Evolutionary conservation across 1,284 basidiomycete species (phyloP).

Genomic region (Cryptococcus wingfieldii): DNA sequence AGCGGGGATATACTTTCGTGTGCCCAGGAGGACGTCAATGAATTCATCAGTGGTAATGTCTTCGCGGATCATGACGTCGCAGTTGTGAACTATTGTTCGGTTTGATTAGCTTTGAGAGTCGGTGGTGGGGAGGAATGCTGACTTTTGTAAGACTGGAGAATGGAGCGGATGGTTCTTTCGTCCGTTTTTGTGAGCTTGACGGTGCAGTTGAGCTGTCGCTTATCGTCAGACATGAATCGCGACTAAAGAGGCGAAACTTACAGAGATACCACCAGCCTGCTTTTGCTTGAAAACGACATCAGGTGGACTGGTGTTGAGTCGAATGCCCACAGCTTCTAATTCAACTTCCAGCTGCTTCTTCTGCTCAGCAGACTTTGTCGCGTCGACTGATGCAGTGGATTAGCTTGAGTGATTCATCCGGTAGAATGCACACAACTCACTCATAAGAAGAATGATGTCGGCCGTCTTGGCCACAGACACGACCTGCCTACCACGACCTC

Average conservation of each 20-base stretch:
- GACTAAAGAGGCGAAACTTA: constrained; percentile 50
- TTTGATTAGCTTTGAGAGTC: not conserved
- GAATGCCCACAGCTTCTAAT: constrained; percentile 92
- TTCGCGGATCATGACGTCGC: constrained; percentile 94
- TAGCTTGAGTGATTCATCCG: not conserved
- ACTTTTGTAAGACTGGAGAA: constrained; percentile 74
- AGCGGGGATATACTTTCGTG: constrained; percentile 90
- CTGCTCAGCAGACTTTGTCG: constrained; percentile 94
- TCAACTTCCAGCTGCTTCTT: constrained; percentile 82
- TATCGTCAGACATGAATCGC: constrained; percentile 11
- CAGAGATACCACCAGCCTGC: constrained; percentile 71
- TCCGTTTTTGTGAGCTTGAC: constrained; percentile 93
- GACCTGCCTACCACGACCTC: constrained; percentile 92
- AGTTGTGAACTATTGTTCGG: constrained; percentile 65
- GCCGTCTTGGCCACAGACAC: constrained; percentile 92
- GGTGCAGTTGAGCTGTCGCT: constrained; percentile 71
- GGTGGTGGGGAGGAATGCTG: constrained; percentile 8
- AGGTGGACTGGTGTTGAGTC: constrained; percentile 82
- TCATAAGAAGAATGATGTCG: constrained; percentile 89
- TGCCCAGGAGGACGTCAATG: constrained; percentile 92
- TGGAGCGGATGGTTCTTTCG: constrained; percentile 88
- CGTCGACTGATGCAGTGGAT: constrained; percentile 61
- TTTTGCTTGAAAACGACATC: constrained; percentile 70
- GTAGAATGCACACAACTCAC: constrained; percentile 62
- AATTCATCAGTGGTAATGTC: constrained; percentile 96